Conservation (phyloP, 352 stramenopile genomes). For the Pythium scleroteichum region DNA sequence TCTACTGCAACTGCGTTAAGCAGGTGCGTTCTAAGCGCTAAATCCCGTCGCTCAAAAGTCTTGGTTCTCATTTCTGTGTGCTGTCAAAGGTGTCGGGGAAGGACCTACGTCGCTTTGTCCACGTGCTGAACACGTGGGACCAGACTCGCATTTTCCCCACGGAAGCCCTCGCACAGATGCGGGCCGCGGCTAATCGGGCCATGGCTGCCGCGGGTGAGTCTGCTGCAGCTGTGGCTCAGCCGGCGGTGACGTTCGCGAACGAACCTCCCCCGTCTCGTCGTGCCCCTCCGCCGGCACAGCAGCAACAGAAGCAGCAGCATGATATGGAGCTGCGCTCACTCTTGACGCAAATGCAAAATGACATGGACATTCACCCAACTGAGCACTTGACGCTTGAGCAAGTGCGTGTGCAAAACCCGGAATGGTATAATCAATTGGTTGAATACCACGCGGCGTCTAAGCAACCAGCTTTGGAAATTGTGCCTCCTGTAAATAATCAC, state of each 20-base stretch:
- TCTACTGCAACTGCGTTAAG: conserved; percentile 86
- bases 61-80: conserved; percentile 23
- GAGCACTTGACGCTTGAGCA: conserved; percentile 86
- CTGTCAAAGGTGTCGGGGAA: conserved; percentile 62
- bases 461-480: conserved; percentile 15
- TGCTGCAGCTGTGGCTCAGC: conserved; percentile 34
- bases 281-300: conserved; percentile 6
- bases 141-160: conserved; percentile 54
- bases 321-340: conserved; percentile 82
- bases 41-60: background rate
- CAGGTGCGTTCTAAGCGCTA: conserved; percentile 43
- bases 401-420: conserved; percentile 83
- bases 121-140: conserved; percentile 88
- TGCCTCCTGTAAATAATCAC: conserved; percentile 17
- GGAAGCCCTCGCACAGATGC: conserved; percentile 69
- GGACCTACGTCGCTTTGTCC: conserved; percentile 80
- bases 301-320: conserved; percentile 45
- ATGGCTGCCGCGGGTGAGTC: conserved; percentile 47
- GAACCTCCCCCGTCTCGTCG: conserved; percentile 25
- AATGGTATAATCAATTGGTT: conserved; percentile 82
- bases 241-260: conserved; percentile 50
- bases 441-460: conserved; percentile 53
- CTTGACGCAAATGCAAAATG: conserved; percentile 82
- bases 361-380: conserved; percentile 86
- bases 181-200: conserved; percentile 56